These are phyloP conservation scores for Mrakia frigida DNA, from an alignment of 768 basidiomycete genomes.

Conservation along the genomic window DNA sequence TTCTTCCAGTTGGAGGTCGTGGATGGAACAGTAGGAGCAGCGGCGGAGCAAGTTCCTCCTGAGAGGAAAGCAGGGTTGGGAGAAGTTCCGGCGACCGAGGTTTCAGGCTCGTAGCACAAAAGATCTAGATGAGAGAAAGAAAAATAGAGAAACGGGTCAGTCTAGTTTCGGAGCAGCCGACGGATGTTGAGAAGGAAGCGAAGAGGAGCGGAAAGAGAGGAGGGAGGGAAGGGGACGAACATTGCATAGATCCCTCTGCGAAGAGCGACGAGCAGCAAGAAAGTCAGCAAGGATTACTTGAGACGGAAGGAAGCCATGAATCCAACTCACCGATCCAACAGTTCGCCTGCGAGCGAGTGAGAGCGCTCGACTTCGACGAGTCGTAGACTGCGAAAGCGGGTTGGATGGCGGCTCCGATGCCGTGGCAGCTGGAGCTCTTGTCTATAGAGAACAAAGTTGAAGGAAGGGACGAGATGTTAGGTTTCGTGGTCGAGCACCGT, in stretches of 20 bases:
- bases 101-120: constrained; percentile 2
- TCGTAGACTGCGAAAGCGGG: constrained; percentile 14
- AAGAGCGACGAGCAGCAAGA: too few relatives aligned
- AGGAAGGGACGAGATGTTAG: background rate
- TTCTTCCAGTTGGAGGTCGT: background rate
- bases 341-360: background rate
- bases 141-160: too few relatives aligned
- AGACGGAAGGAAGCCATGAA: too few relatives aligned
- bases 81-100: background rate
- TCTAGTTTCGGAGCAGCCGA: too few relatives aligned
- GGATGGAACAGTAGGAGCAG: background rate
- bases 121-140: background rate
- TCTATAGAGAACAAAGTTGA: background rate
- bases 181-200: too few relatives aligned
- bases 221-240: too few relatives aligned
- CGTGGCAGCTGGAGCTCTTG: background rate
- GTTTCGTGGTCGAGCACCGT: too few relatives aligned
- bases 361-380: background rate
- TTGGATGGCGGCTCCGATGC: background rate
- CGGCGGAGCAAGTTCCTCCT: background rate
- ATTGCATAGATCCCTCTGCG: background rate
- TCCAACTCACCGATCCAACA: background rate
- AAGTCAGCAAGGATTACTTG: too few relatives aligned
- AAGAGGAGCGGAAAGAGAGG: too few relatives aligned
- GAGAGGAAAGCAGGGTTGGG: background rate